phyloP scores from a whole-genome alignment of 2,329 filamentous ascomycete genomes.

The Epichloe glyceriae region DNA sequence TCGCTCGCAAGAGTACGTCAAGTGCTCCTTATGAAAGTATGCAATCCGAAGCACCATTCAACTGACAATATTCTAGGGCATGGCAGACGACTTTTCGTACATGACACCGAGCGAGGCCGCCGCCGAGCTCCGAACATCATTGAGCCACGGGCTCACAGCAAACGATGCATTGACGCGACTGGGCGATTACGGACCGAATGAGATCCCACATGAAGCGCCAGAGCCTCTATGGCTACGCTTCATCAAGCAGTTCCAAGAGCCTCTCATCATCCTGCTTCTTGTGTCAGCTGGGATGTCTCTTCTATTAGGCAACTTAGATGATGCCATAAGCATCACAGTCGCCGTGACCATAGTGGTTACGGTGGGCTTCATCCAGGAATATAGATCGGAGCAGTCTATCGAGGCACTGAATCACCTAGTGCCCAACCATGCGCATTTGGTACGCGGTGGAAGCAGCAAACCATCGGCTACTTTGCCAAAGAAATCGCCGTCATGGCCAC shows the following conservation, averaged over 20 bases:
- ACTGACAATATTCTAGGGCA: conserved; percentile 23
- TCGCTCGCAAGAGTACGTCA: conserved; percentile 40
- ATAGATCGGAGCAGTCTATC: conserved; percentile 91
- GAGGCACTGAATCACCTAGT: conserved; percentile 90
- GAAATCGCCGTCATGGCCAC: conserved; percentile 35
- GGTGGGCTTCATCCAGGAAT: conserved; percentile 94
- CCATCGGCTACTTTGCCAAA: conserved; percentile 17
- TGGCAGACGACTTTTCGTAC: conserved; percentile 48
- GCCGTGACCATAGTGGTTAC: conserved; percentile 95
- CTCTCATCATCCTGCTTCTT: conserved; percentile 82
- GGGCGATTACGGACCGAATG: conserved; percentile 75
- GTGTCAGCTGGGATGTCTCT: conserved; percentile 80
- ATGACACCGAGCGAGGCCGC: conserved; percentile 72
- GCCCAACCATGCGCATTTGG: conserved; percentile 90
- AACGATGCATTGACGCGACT: conserved; percentile 71
- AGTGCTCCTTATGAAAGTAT: background rate
- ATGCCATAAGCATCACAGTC: conserved; percentile 88
- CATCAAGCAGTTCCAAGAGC: conserved; percentile 92
- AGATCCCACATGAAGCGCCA: conserved; percentile 84
- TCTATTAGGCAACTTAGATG: conserved; percentile 83
- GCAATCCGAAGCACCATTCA: background rate
- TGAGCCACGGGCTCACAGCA: conserved; percentile 67
- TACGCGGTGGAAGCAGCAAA: conserved; percentile 44
- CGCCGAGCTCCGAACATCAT: conserved; percentile 65
- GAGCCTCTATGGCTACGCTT: conserved; percentile 94